These are phyloP conservation scores for Vitis vinifera DNA, from an alignment of 164 flowering plant species.

Conservation along the genomic window ASM3070453v1 NC_081805.1:7769001-7769500, in stretches of 20 bases:
- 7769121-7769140: neutral
- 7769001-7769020: neutral
- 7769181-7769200: neutral
- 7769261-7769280: neutral
- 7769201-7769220: neutral
- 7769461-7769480: neutral
- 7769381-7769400: too few species aligned
- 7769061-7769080: neutral
- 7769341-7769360: neutral
- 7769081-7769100: neutral
- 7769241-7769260: neutral
- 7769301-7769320: neutral
- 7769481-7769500: neutral
- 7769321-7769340: neutral
- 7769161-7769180: neutral
- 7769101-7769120: neutral
- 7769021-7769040: neutral
- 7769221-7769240: neutral
- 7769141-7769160: neutral
- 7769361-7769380: too few species aligned
- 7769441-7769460: neutral
- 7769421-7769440: neutral
- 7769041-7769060: neutral
- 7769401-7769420: too few species aligned
- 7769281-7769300: neutral